Evolutionary conservation across 225 moss, liverwort and hornwort species (phyloP).

Genomic region (Sphagnum tenellum): DNA sequence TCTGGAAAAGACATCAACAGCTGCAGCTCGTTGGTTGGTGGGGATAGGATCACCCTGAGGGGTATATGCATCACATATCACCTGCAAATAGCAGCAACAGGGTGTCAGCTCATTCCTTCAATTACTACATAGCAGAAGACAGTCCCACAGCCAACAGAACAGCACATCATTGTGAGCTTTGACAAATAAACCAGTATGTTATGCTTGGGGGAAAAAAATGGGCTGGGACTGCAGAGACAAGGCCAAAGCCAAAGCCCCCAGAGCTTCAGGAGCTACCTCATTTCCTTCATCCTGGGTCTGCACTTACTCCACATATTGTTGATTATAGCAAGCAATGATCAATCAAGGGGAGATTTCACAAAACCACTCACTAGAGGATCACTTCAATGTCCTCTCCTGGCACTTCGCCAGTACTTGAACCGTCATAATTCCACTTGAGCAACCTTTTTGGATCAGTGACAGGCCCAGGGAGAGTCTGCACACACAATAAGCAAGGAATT

Average conservation of each 20-base stretch:
- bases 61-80: constrained; percentile 37
- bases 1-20: constrained; percentile 23
- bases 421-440: constrained; percentile 45
- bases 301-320: background rate
- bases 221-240: constrained; percentile 29
- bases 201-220: constrained; percentile 16
- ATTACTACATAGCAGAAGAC: background rate
- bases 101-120: background rate
- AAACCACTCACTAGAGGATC: constrained; percentile 20
- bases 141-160: background rate
- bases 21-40: constrained; percentile 33
- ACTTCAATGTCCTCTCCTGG: constrained; percentile 39
- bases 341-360: background rate
- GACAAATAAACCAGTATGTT: constrained; percentile 27
- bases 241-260: too few species aligned
- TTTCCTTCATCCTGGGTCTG: background rate
- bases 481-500: background rate
- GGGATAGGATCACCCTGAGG: constrained; percentile 32
- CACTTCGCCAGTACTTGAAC: constrained; percentile 37
- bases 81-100: constrained; percentile 10
- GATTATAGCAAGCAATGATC: background rate
- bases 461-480: constrained; percentile 32
- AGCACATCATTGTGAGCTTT: too few species aligned
- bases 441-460: constrained; percentile 14
- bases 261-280: too few species aligned